Percentiles rank a stretch among this genome's conserved stretches.
These are phyloP conservation scores for Ilyonectria sp. DNA, from an alignment of 2,329 filamentous ascomycete species.

Conservation along the genomic window DNA sequence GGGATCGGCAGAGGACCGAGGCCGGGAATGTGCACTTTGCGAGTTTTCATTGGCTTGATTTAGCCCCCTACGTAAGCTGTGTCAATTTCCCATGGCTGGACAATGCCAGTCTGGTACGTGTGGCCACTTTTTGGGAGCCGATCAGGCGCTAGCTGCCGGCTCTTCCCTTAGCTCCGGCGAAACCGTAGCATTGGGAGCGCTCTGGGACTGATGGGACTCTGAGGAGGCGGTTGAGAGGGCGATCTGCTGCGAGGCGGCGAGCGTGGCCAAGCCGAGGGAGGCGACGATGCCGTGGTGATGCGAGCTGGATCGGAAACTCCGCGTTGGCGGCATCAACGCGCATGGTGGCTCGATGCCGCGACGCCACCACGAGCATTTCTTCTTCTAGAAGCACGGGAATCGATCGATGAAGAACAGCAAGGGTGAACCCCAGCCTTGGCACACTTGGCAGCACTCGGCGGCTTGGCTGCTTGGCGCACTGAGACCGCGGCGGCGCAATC, in stretches of 20 bases:
- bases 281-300: not conserved
- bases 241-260: not conserved
- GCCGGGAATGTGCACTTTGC: not conserved
- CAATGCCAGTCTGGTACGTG: not conserved
- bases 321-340: not conserved
- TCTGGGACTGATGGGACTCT: not conserved
- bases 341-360: not conserved
- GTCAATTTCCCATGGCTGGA: constrained; percentile 16
- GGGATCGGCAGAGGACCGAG: not conserved
- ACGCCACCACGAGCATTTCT: not conserved
- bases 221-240: not conserved
- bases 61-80: constrained; percentile 24
- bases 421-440: constrained; percentile 30
- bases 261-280: not conserved
- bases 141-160: constrained; percentile 17
- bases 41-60: not conserved
- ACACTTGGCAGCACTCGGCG: not conserved
- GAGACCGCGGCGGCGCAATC: not conserved
- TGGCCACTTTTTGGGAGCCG: constrained; percentile 21
- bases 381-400: constrained; percentile 19
- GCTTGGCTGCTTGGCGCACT: constrained; percentile 17
- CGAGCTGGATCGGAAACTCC: not conserved
- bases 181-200: not conserved
- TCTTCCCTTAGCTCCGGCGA: constrained; percentile 24
- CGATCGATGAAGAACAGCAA: constrained; percentile 12